Evolutionary conservation across 2,329 filamentous ascomycete genomes (phyloP), one percentile per base, ranked within the genome.

Genomic region (Ophiostoma sp.): DNA sequence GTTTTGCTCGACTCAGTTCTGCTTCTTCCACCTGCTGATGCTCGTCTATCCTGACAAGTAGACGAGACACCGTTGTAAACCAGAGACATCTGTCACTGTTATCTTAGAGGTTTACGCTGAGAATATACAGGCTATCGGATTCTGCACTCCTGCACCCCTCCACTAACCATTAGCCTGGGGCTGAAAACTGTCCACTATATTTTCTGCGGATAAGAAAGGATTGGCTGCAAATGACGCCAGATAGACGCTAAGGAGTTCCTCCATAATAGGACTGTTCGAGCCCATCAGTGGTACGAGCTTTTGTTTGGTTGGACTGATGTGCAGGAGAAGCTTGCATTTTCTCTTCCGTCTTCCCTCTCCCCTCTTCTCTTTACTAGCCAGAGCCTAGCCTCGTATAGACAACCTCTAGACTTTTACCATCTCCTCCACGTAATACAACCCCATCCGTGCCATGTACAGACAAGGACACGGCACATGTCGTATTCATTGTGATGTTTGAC

Each of bases 31-130:
- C 52, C n/a, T 57, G n/a, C 52, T 57, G 11, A 11, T 62, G 57
- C 57, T 62, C 57, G 57, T 62, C 27, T 62, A 20, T 33, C 57
- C 57, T 62, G 57, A 62, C 57, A 62, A 62, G 57, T 62, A 62
- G 5, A 62, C 27, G 57, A 62, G 57, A 62, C 57, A 62, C 27
- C 27, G 57, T 62, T 62, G 57, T 27, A 57, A n/a, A 57, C 15
- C 11, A 62, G 27, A 62, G 15, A 62, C 57, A 62, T 62, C 57
- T 62, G 57, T 62, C 57, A 62, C 15, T 57, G 23, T 27, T 57
- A 31, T 54, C 48, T 20, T 3, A 5, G 17, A 48, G 36, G 7
- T 48, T n/a, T 48, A 17, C 41, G 15, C 15, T 17, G 41, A 15
- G 15, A 17, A 44, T 44, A 6, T 4, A 48, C 20, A 7, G 17